Evolutionary conservation across 176 grass and related monocot species (phyloP), one percentile per base, ranked within the genome.

Genomic region (Dendrocalamus sinicus): DNA sequence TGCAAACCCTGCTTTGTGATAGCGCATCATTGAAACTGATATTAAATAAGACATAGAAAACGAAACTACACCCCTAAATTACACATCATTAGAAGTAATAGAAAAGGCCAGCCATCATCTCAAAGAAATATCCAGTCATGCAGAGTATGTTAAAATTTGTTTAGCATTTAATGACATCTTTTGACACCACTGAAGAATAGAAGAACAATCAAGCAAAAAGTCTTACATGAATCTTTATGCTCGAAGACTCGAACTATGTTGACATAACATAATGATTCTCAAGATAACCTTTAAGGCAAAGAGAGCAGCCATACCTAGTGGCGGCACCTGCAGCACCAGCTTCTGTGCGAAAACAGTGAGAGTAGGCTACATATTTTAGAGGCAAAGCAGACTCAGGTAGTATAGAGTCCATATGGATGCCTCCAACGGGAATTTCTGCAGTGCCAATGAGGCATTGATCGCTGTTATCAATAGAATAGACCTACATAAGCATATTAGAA

Each of bases 361-460:
- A 98, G 76, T 88, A 98, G 14, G 96, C 96, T 77, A 95, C 93
- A 92, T 95, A 98, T 86, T 98, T 98, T 54, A 89, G 83, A 78
- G 96, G 96, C n/a, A 98, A 89, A 64, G 43, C 64, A 75, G 90
- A 89, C 75, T 94, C 91, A 16, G 68, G 62, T 60, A 98, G 87
- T 89, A 98, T 95, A 37, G 96, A 94, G 72, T 98, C 90, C 93
- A 98, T 94, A 78, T 98, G 96, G 77, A 98, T 98, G 81, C 96
- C 96, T 60, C 96, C 93, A 17, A 98, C 96, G 75, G 93, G 93
- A 89, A 98, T 98, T 81, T 98, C 96, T 32, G 93, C 96, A 40
- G 93, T 98, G 73, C 96, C 96, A 85, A 98, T 95, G 55, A 98
- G 93, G 83, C 96, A 98, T 79, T 98, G 96, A 39, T 98, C 96